Evolutionary conservation across 345 rosid species (phyloP), one percentile per base, ranked within the genome.

Genomic region (Syzygium oleosum): DNA sequence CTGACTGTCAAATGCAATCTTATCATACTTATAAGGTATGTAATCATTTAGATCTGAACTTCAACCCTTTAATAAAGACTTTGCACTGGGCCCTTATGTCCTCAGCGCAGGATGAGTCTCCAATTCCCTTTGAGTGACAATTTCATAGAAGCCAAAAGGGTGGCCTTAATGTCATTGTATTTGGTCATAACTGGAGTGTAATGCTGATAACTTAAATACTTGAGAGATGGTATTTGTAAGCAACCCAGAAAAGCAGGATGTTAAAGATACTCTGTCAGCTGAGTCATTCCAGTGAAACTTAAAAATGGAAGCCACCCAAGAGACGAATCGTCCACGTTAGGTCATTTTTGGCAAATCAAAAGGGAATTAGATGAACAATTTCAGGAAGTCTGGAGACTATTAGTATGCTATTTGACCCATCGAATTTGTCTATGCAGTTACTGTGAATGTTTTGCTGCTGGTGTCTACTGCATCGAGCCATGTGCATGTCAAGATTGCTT

Each of bases 381-480:
- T 38, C 27, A 4, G 80, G 80, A 73, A 73, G 12, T 73, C 49
- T 38, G 49, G 49, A 38, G 7, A 22, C 80, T 38, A 34, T 73
- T 73, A 73, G 25, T 73, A 73, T 73, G 80, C 49, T 73, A 34
- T 41, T 34, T 73, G 49, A 73, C 46, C 46, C 19, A 9, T 73
- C 25, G 22, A 73, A 38, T 38, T 73, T 73, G 27, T 73, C 27
- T 73, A 38, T 90, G 92, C 96, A 98, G 99, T 90, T 98, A 98
- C 89, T 98, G 99, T 87, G 99, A 98, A 92, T 98, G 99, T 87
- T 98, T 98, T 93, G 99, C 99, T 92, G 99, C 99, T 88, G 99
- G 99, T 78, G 97, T 98, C 43, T 98, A 98, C 88, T 98, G 99
- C 89, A 94, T 97, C 79, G 99, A 97, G 89, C 98, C 99, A 51